Evolutionary conservation across 805 yeast genomes (phyloP).

Genomic region (Starmerella tilneyi): DNA sequence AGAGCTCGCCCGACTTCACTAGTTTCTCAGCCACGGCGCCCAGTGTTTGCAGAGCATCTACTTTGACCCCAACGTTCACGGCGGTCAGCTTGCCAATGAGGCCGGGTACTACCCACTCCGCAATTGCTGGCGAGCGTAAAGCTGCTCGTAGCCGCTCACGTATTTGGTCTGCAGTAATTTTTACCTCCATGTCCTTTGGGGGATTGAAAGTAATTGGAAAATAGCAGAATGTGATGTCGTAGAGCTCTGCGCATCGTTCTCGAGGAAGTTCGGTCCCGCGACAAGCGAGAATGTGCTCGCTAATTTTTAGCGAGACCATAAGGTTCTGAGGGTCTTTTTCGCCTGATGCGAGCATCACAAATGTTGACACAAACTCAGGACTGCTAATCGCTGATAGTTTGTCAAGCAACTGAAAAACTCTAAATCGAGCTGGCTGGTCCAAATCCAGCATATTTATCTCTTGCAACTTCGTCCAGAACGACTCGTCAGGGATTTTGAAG

Average conservation of each 20-base stretch:
- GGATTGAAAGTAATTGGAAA: slow-evolving; percentile 94
- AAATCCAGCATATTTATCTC: slow-evolving; percentile 16
- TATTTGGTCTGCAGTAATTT: slow-evolving; percentile 64
- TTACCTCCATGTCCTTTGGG: slow-evolving; percentile 78
- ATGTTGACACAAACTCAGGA: slow-evolving; percentile 42
- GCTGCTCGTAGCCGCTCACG: slow-evolving; percentile 52
- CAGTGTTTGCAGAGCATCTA: slow-evolving; percentile 62
- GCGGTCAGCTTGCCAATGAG: slow-evolving; percentile 64
- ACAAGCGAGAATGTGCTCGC: slow-evolving; percentile 37
- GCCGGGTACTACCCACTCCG: slow-evolving; percentile 65
- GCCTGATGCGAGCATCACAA: slow-evolving; percentile 61
- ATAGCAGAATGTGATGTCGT: slow-evolving; percentile 85
- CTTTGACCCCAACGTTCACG: slow-evolving; percentile 34
- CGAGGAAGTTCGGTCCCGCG: slow-evolving; percentile 34
- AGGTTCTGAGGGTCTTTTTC: slow-evolving; percentile 93
- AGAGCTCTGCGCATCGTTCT: slow-evolving; percentile 50
- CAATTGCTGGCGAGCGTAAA: slow-evolving; percentile 52
- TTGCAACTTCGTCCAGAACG: slow-evolving; percentile 10
- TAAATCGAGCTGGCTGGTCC: slow-evolving; percentile 4
- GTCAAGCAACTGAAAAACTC: slow-evolving; percentile 11
- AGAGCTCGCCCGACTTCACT: slow-evolving; percentile 37
- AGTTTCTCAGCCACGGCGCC: slow-evolving; percentile 46
- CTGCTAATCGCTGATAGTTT: not conserved
- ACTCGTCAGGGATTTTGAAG: not conserved
- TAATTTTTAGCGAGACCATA: slow-evolving; percentile 54